phyloP scores from a whole-genome alignment of 805 yeast genomes.

The Candida broadrunensis region DNA sequence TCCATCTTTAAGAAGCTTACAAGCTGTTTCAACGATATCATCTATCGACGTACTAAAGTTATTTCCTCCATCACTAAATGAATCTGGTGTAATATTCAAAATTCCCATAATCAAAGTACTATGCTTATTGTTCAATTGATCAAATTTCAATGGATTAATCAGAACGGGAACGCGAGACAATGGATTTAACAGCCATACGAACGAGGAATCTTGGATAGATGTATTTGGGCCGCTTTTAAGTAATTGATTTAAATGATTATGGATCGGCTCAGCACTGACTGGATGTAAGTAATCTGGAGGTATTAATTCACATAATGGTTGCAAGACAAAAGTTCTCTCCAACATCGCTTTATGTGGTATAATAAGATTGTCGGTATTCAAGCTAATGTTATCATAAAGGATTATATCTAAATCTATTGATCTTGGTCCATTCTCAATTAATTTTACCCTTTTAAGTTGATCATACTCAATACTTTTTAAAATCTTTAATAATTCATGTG shows the following conservation, averaged over 20 bases:
- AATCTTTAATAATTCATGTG: slow-evolving; percentile 57
- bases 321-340: slow-evolving; percentile 85
- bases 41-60: slow-evolving; percentile 27
- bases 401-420: slow-evolving; percentile 86
- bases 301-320: slow-evolving; percentile 81
- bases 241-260: slow-evolving; percentile 60
- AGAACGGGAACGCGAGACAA: slow-evolving; percentile 16
- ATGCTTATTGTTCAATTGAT: slow-evolving; percentile 39
- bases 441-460: slow-evolving; percentile 65
- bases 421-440: slow-evolving; percentile 89
- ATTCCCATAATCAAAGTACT: slow-evolving; percentile 83
- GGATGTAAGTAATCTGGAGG: slow-evolving; percentile 73
- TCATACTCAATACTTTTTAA: slow-evolving; percentile 79
- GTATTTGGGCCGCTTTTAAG: slow-evolving; percentile 28
- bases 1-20: slow-evolving; percentile 51
- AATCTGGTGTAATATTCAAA: slow-evolving; percentile 88
- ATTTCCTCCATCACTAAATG: slow-evolving; percentile 87
- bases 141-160: slow-evolving; percentile 32
- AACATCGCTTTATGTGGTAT: slow-evolving; percentile 88
- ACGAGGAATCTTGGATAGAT: slow-evolving; percentile 48
- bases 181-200: slow-evolving; percentile 52
- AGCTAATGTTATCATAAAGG: slow-evolving; percentile 57
- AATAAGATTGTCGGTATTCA: slow-evolving; percentile 57
- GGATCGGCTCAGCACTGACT: slow-evolving; percentile 78
- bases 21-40: slow-evolving; percentile 44